phyloP scores from a whole-genome alignment of 2,329 filamentous ascomycete genomes.

The Podosphaera xanthii region DNA sequence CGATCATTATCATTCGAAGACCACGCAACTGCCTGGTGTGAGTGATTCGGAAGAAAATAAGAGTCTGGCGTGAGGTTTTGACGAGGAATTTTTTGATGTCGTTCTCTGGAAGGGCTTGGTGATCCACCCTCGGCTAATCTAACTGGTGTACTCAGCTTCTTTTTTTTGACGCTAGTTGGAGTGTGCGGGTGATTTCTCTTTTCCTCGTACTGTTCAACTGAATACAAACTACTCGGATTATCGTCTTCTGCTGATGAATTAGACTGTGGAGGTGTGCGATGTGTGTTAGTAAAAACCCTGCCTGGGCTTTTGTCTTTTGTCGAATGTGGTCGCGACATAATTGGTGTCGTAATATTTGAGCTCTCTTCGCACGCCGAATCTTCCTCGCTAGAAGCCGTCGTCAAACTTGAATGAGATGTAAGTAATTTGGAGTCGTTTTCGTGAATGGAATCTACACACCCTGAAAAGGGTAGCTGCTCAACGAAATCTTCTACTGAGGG shows the following conservation, averaged over 20 bases:
- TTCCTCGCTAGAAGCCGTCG: conserved; percentile 13
- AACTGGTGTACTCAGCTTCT: too few species aligned
- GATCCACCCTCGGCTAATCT: too few species aligned
- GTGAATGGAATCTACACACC: too few species aligned
- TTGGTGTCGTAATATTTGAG: conserved; percentile 13
- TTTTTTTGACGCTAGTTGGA: conserved; percentile 1
- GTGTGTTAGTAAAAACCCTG: background rate
- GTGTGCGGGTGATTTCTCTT: conserved; percentile 5
- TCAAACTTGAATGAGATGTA: conserved; percentile 5
- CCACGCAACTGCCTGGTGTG: too few species aligned
- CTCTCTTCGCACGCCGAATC: conserved; percentile 10
- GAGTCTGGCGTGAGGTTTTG: background rate
- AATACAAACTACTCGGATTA: too few species aligned
- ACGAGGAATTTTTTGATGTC: too few species aligned
- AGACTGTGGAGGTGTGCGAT: too few species aligned
- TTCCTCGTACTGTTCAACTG: conserved; percentile 2
- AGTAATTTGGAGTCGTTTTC: background rate
- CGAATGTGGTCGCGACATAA: conserved; percentile 11
- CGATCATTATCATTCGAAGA: too few species aligned
- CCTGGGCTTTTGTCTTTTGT: conserved; percentile 5
- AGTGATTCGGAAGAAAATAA: too few species aligned
- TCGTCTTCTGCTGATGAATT: background rate
- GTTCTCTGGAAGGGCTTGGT: too few species aligned
- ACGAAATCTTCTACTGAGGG: too few species aligned
- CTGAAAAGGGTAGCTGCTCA: too few species aligned